phyloP scores from a whole-genome alignment of 371 early-diverging fungal genomes.

The Mortierella sp. region DNA sequence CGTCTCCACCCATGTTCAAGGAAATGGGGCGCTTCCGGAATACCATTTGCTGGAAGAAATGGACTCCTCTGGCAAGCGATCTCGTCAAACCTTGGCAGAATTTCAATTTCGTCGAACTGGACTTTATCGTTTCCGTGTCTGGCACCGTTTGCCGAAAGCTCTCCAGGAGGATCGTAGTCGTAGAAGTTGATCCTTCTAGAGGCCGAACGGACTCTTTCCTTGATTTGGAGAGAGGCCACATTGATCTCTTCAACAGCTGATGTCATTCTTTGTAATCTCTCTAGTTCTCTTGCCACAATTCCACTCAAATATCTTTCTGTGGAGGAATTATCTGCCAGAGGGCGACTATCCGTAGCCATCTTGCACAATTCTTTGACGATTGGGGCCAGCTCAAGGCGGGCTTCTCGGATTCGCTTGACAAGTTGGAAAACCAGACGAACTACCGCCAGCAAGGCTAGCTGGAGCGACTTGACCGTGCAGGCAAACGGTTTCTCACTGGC shows the following conservation, averaged over 20 bases:
- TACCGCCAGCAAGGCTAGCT: conserved; percentile 36
- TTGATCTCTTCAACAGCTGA: too few relatives aligned
- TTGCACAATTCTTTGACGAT: not conserved
- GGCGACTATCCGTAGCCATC: not conserved
- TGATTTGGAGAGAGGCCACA: too few relatives aligned
- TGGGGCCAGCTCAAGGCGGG: conserved; percentile 13
- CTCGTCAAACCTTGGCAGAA: conserved; percentile 58
- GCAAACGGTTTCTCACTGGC: not conserved
- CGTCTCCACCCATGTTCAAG: conserved; percentile 56
- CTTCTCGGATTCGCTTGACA: conserved; percentile 38
- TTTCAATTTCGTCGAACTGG: conserved; percentile 47
- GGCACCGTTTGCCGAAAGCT: conserved; percentile 31
- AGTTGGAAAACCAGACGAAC: conserved; percentile 46
- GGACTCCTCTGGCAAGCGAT: conserved; percentile 35
- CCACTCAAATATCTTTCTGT: conserved; percentile 23
- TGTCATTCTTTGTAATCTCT: conserved; percentile 5
- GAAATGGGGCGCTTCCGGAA: conserved; percentile 51
- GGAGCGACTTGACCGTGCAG: conserved; percentile 22
- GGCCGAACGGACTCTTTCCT: not conserved
- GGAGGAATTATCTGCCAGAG: not conserved
- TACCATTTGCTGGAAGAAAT: conserved; percentile 55
- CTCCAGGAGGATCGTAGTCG: conserved; percentile 45
- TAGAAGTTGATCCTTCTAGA: not conserved
- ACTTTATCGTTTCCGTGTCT: conserved; percentile 59
- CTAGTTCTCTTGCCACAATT: conserved; percentile 9